These are phyloP conservation scores for Apophysomyces elegans DNA, from an alignment of 371 early-diverging fungal genomes.

Conservation along the genomic window DNA sequence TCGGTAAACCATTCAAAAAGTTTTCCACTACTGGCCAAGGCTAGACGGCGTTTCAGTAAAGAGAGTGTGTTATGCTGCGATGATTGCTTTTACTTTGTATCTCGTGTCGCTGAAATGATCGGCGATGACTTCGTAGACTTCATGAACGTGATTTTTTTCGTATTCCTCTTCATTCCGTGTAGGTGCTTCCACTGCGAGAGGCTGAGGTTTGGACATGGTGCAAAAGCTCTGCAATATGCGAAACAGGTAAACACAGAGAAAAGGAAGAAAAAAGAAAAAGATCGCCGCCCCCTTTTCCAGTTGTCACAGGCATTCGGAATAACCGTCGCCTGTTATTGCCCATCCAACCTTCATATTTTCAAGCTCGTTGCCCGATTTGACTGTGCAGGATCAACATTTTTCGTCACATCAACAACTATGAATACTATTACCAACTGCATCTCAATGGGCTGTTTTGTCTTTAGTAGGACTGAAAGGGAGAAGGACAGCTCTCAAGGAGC, in stretches of 20 bases:
- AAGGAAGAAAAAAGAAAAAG: neutral
- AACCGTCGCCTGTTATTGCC: too few species aligned
- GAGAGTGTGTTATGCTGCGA: neutral
- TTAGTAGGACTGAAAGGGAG: too few species aligned
- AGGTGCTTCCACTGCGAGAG: conserved; percentile 57
- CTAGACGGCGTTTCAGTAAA: conserved; percentile 31
- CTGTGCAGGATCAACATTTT: too few species aligned
- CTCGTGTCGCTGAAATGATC: conserved; percentile 93
- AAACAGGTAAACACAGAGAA: conserved; percentile 1
- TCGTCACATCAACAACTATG: too few species aligned
- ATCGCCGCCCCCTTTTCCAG: too few species aligned
- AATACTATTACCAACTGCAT: too few species aligned
- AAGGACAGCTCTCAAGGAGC: too few species aligned
- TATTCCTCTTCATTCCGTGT: conserved; percentile 53
- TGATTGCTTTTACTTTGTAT: conserved; percentile 72
- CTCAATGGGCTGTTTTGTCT: too few species aligned
- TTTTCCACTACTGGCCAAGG: conserved; percentile 97
- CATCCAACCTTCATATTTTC: too few species aligned
- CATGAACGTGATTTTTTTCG: conserved; percentile 84
- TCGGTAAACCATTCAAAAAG: conserved; percentile 66
- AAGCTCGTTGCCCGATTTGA: too few species aligned
- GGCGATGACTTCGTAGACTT: conserved; percentile 93
- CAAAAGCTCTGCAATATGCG: too few species aligned
- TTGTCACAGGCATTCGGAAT: too few species aligned
- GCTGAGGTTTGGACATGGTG: conserved; percentile 49